Base-by-base conservation (phyloP, 306 rosid species). In the Prunus fruticosa region DNA sequence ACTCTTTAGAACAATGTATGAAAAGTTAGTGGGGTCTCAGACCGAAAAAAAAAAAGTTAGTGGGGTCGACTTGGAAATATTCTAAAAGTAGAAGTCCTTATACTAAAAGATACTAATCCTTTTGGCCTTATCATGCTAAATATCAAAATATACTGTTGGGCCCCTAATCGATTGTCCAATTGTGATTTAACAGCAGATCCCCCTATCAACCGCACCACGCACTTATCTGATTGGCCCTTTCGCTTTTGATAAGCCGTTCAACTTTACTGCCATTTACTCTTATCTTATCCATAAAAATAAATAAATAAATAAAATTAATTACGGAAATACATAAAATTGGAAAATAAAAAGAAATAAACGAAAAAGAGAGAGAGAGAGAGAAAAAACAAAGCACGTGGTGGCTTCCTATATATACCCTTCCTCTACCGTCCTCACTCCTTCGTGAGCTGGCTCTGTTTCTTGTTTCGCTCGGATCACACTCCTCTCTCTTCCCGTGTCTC, bases 211-310 rank as follows among this genome's bases (percentile, higher is more conserved):
- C 69, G 49, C 71, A 71, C 64, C 78, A 32, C 70, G 2, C 0
- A 60, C 88, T 83, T 85, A 82, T 87, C 91, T 65, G 7, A 82
- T 78, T 82, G 86, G 85, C 28, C 77, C 79, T 0, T 38, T 0
- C 2, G 9, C 2, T 78, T 60, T 65, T 81, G 84, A 83, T 78
- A 84, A 83, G 87, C 19, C 81, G 0, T 22, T 0, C 9, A 19
- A 32, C 65, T 11, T 9, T 9, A 6, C 4, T 3, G 6, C 18
- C 45, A 5, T 22, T 0, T 23, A 53, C 49, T 15, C 23, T 34
- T 15, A 10, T 67, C 7, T 56, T 15, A 25, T 2, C 3, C 1
- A n/a, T 8, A 12, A 7, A 25, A 25, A 58, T 23, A 10, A 47
- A 20, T 67, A 25, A 25, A 25, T 25, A 34, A 20, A 73, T 15